Evolutionary conservation across 306 rosid species (phyloP), one percentile per base, ranked within the genome.

Genomic region (Quillaja saponaria): DNA sequence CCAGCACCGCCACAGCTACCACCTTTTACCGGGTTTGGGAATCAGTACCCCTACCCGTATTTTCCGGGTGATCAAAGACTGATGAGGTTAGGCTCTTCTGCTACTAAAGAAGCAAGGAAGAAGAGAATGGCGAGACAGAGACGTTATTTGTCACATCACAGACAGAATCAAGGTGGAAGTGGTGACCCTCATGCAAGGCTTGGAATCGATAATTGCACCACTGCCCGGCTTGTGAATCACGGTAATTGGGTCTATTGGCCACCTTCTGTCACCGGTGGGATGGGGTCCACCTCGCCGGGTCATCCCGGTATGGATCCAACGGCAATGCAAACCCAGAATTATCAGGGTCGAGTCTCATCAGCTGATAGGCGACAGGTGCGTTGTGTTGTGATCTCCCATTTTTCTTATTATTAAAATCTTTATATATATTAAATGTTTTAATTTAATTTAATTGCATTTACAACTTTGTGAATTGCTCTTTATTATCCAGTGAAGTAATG

Each of bases 81-180:
- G 71, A 71, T 68, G 85, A 83, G 90, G 42, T 40, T 83, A 19
- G 96, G 90, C 0, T 82, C 99, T 6, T 92, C 91, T 0, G 99
- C 95, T 0, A 92, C 99, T 0, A 92, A 83, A 71, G 99, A 92
- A 71, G 99, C 99, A 0, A 71, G 99, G 65, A 92, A 92, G 85
- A 92, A 92, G 78, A 72, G 99, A 55, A 92, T 89, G 99, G 95
- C 90, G 1, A 84, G 96, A 69, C 96, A 89, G 65, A 80, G 91
- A 38, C 67, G 95, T 78, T 61, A 61, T 15, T 33, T 76, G 7
- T 31, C 86, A 13, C 96, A 85, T 51, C 71, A 75, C 28, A 73
- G 86, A 34, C 78, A 72, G 13, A 68, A 62, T 67, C 84, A 68
- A 21, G 42, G 1, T 71, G 84, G 66, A 14, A 72, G 16, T 17